phyloP scores from a whole-genome alignment of 2,329 filamentous ascomycete species.

The Aspergillus quadricinctus region DNA sequence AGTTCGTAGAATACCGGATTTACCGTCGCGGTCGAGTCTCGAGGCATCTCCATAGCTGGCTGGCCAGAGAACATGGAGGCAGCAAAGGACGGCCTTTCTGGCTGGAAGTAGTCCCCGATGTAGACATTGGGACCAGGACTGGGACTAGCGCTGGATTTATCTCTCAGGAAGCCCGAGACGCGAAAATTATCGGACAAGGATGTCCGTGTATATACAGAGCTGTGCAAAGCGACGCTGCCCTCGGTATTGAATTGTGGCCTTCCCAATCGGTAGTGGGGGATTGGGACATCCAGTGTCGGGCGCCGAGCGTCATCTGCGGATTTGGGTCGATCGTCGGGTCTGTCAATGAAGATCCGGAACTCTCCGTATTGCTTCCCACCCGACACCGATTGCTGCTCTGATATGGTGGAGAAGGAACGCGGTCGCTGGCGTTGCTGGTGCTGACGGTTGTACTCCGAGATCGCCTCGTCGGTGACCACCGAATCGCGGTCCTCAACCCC shows the following conservation, averaged over 20 bases:
- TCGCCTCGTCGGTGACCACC: slow-evolving; percentile 16
- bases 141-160: slow-evolving; percentile 23
- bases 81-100: slow-evolving; percentile 30
- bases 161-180: slow-evolving; percentile 55
- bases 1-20: slow-evolving; percentile 43
- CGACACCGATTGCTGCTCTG: slow-evolving; percentile 51
- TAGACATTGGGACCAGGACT: slow-evolving; percentile 22
- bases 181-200: slow-evolving; percentile 66
- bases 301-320: slow-evolving; percentile 56
- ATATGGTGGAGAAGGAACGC: slow-evolving; percentile 72
- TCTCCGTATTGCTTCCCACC: slow-evolving; percentile 54
- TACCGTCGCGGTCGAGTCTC: slow-evolving; percentile 30
- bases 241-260: slow-evolving; percentile 73
- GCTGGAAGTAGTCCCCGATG: slow-evolving; percentile 20
- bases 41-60: slow-evolving; percentile 28
- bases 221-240: slow-evolving; percentile 72
- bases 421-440: slow-evolving; percentile 54
- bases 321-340: slow-evolving; percentile 61
- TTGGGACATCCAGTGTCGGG: slow-evolving; percentile 66
- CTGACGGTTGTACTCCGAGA: slow-evolving; percentile 17
- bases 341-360: slow-evolving; percentile 76
- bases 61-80: slow-evolving; percentile 35
- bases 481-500: slow-evolving; percentile 21
- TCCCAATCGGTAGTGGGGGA: slow-evolving; percentile 80
- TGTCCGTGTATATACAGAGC: slow-evolving; percentile 68